A percentile compares a stretch with the other conserved stretches of the same genome.
Evolutionary conservation across 371 early-diverging fungal species (phyloP).

Genomic region (Blakeslea trispora): DNA sequence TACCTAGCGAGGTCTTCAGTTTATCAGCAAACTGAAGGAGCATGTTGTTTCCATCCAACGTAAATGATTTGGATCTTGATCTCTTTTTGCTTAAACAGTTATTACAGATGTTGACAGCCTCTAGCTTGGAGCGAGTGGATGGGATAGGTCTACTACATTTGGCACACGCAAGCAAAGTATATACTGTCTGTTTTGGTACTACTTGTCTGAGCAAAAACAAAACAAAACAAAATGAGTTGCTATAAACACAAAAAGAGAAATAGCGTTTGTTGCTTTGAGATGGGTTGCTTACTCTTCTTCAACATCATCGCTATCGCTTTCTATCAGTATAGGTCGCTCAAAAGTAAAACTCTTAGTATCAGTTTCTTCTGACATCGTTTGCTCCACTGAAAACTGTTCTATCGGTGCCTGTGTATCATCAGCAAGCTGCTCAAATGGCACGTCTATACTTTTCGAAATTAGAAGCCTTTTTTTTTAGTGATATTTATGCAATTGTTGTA

Average conservation of each 20-base stretch:
- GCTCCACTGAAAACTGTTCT: neutral
- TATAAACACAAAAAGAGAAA: too few relatives aligned
- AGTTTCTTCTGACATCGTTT: neutral
- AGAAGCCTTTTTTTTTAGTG: neutral
- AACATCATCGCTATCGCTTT: slow-evolving; percentile 27
- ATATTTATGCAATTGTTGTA: too few relatives aligned
- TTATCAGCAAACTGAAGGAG: slow-evolving; percentile 21
- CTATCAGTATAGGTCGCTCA: slow-evolving; percentile 26
- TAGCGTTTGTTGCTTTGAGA: neutral
- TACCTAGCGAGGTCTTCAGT: slow-evolving; percentile 19
- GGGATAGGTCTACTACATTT: slow-evolving; percentile 13
- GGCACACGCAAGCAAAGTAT: slow-evolving; percentile 10
- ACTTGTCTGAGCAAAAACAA: slow-evolving; percentile 3
- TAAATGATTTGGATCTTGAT: slow-evolving; percentile 24
- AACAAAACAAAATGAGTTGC: too few relatives aligned
- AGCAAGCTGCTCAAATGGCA: slow-evolving; percentile 14
- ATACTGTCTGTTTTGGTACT: neutral
- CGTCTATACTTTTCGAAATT: slow-evolving; percentile 4
- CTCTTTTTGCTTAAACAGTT: slow-evolving; percentile 14
- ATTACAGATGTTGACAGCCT: slow-evolving; percentile 7
- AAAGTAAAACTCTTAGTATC: neutral
- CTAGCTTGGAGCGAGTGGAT: neutral
- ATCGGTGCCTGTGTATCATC: neutral
- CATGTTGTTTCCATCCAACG: slow-evolving; percentile 12
- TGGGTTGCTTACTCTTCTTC: slow-evolving; percentile 22